Base-by-base conservation (phyloP, 179 eudicot species). In the Drosera spatulata region DNA sequence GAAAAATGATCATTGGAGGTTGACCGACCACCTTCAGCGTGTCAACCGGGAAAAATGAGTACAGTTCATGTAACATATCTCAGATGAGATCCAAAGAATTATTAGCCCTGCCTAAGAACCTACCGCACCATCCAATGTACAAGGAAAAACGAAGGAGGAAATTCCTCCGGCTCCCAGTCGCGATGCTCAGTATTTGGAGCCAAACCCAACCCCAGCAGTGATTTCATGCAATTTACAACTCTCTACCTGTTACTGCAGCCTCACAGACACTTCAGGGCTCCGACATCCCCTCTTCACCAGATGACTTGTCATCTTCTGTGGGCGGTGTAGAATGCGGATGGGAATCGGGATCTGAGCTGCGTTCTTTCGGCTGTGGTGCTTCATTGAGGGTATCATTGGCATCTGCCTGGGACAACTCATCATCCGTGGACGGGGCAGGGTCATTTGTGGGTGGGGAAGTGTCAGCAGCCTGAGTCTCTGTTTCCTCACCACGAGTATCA, bases 401-500 rank as follows among this genome's bases (percentile, higher is more conserved):
- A 3, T 41, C 48, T 49, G 7, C 61, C 48, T 14, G 7, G n/a
- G 10, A 5, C 45, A 69, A 43, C n/a, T 41, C 63, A 51, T 61
- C 75, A 56, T 58, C 50, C 4, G 73, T 11, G 1, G 75, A 44
- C 12, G 66, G 41, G 56, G 81, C 72, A 50, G 76, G 67, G 66
- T 59, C 73, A 39, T 67, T 61, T 58, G 61, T 58, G 43, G 56
- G 42, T 14, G 60, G 56, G 59, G 55, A 51, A 50, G 58, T 59
- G 51, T 66, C 65, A 62, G 63, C 74, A 7, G 46, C 56, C 63
- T 50, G 61, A 65, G 50, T 64, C 47, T 63, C 65, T 55, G 55
- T 39, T 64, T 75, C 70, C 68, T 52, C 64, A 70, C 71, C 70
- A 22, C 61, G 57, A 7, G 58, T 74, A 56, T 71, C 84, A 64